Evolutionary conservation across 495 filamentous ascomycete genomes (phyloP), one percentile per base, ranked within the genome.

Genomic region (Penicillium samsonianum): DNA sequence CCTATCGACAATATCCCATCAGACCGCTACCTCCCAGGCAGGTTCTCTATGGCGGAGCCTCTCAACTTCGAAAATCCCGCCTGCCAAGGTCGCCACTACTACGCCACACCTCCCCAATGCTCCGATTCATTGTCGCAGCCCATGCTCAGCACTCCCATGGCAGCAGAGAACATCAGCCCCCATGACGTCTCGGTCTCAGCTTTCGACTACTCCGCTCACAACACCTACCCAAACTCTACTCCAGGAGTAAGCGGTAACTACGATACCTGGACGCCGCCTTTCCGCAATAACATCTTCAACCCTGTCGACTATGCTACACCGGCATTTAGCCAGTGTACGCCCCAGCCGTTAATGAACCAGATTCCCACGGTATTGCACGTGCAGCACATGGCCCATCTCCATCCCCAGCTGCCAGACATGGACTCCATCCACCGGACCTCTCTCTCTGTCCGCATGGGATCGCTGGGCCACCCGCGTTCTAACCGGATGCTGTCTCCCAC

Each of bases 251-350:
- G 63, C 7, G 57, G 56, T 31, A 69, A 73, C 3, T 72, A 66
- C 31, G 72, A 75, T 17, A 38, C 65, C n/a, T 79, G 75, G 73
- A 54, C 66, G 10, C 69, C 76, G 2, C 59, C 70, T 5, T 77
- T 74, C 65, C 70, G 75, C n/a, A 73, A 69, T 40, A 71, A 72
- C 44, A 63, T 78, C 37, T 79, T 73, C 67, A 60, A 61, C 23
- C 57, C 75, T 0, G 64, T 77, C n/a, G 73, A 72, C 38, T 78
- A 72, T 59, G 60, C 54, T 12, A 25, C 64, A 5, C 51, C 67
- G 0, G 22, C 62, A 2, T 45, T 58, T 16, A 65, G 35, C 12
- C 73, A 73, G 37, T 47, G 69, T 10, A 49, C 76, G 23, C 28
- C 62, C 7, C 69, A 62, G 22, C 31, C 67, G 8, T 33, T 61